phyloP scores from a whole-genome alignment of 2,329 filamentous ascomycete genomes.

The Monosporascus ibericus region DNA sequence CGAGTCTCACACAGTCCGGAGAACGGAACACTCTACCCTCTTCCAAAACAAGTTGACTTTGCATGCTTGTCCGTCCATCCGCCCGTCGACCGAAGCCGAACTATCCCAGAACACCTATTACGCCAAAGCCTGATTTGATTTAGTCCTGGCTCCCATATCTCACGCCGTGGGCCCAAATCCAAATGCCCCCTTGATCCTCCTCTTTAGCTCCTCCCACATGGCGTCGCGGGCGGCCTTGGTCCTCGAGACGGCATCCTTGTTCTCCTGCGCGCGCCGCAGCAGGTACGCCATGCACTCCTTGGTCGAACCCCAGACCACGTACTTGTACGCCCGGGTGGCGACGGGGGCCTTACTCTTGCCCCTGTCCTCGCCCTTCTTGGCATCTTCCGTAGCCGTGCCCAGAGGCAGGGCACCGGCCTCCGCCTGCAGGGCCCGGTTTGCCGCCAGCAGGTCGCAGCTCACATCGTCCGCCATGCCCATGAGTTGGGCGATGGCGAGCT shows the following conservation, averaged over 20 bases:
- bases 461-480: constrained; percentile 97
- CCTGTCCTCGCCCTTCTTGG: constrained; percentile 8
- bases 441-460: constrained; percentile 53
- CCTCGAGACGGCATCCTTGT: constrained; percentile 61
- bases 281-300: constrained; percentile 85
- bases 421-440: not conserved
- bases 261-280: constrained; percentile 66
- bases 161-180: constrained; percentile 11
- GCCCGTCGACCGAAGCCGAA: too few relatives aligned
- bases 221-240: constrained; percentile 57
- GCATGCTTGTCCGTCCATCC: too few relatives aligned
- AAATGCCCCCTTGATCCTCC: constrained; percentile 42
- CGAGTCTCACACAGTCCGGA: too few relatives aligned
- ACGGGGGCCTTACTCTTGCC: constrained; percentile 3
- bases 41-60: too few relatives aligned
- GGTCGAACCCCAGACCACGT: constrained; percentile 63
- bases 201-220: constrained; percentile 55
- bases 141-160: not conserved
- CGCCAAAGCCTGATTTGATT: too few relatives aligned
- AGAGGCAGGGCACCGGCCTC: not conserved
- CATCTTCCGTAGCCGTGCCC: not conserved
- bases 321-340: constrained; percentile 51
- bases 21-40: too few relatives aligned
- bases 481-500: constrained; percentile 67
- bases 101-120: too few relatives aligned